Evolutionary conservation across 1,284 basidiomycete genomes (phyloP), one percentile per base, ranked within the genome.

Genomic region (Irpex rosettiformis): DNA sequence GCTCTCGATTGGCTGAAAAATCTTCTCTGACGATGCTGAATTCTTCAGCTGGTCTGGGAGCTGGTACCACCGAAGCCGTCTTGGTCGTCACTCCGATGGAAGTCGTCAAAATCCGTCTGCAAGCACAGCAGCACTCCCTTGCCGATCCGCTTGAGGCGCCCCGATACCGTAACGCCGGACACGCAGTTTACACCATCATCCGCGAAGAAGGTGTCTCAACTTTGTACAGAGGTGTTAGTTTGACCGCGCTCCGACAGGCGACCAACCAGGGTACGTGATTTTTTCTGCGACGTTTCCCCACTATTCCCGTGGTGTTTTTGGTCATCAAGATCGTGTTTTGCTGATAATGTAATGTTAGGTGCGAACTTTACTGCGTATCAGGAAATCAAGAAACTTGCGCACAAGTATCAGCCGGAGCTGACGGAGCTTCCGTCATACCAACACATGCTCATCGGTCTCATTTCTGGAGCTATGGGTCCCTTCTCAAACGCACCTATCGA

Each of bases 281-380:
- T 24, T 47, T 47, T 47, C 1, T 47, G 16, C 3, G 43, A 47
- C 18, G n/a, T 22, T 11, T 21, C 11, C 22, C 59, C 8, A 2
- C 30, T 42, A 10, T 28, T 52, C 42, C 47, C 49, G 21, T n/a
- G n/a, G n/a, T n/a, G n/a, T n/a, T n/a, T n/a, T n/a, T n/a, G n/a
- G n/a, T n/a, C n/a, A n/a, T 30, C 43, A 53, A 52, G 40, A 52
- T 18, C 21, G 37, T 24, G 22, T 22, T 24, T n/a, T 18, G 22
- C 18, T 11, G 29, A 27, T 24, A 37, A 27, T 43, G 33, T 55
- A 18, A 29, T n/a, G 18, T 51, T 18, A 89, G 94, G 94, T 66
- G 96, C 94, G 58, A 99, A 99, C 76, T 99, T 99, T 69, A 99
- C 96, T 4, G 94, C 93, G 42, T 99, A 99, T 79, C 96, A 98